These are phyloP conservation scores for Coriaria nepalensis DNA, from an alignment of 306 rosid species.

Conservation along the genomic window DNA sequence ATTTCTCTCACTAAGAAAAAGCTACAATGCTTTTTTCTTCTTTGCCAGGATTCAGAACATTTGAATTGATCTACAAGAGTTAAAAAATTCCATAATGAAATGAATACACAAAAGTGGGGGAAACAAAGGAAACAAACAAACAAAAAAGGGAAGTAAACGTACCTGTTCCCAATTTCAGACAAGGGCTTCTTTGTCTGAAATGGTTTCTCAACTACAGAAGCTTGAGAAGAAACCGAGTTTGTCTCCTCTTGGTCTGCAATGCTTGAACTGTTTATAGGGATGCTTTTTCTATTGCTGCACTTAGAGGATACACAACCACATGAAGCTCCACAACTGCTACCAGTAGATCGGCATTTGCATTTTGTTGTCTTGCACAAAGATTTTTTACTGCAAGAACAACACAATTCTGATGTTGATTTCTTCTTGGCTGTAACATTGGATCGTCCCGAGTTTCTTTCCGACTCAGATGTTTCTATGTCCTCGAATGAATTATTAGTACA, in stretches of 20 bases:
- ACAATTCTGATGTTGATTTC: slow-evolving; percentile 27
- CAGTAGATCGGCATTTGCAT: slow-evolving; percentile 69
- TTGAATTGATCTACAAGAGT: too few species aligned
- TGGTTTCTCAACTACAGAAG: slow-evolving; percentile 45
- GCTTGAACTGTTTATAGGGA: slow-evolving; percentile 12
- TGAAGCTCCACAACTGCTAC: slow-evolving; percentile 60
- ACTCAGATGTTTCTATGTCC: slow-evolving; percentile 24
- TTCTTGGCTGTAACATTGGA: slow-evolving; percentile 18
- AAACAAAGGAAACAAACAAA: too few species aligned
- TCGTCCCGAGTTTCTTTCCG: slow-evolving; percentile 17
- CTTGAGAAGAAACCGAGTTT: slow-evolving; percentile 25
- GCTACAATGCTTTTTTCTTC: too few species aligned
- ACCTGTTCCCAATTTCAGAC: slow-evolving; percentile 56
- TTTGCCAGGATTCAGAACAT: too few species aligned
- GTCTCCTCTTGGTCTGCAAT: slow-evolving; percentile 19
- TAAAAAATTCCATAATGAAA: too few species aligned
- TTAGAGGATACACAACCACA: slow-evolving; percentile 61
- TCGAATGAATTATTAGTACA: slow-evolving; percentile 26
- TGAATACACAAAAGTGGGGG: too few species aligned
- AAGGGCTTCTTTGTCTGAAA: slow-evolving; percentile 48
- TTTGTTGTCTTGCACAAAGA: slow-evolving; percentile 80
- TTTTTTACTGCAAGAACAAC: slow-evolving; percentile 75
- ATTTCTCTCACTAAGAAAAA: too few species aligned
- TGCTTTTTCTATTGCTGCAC: slow-evolving; percentile 62
- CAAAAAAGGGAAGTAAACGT: too few species aligned